Conservation (phyloP, 495 filamentous ascomycete species). For the Talaromyces nanjingensis region DNA sequence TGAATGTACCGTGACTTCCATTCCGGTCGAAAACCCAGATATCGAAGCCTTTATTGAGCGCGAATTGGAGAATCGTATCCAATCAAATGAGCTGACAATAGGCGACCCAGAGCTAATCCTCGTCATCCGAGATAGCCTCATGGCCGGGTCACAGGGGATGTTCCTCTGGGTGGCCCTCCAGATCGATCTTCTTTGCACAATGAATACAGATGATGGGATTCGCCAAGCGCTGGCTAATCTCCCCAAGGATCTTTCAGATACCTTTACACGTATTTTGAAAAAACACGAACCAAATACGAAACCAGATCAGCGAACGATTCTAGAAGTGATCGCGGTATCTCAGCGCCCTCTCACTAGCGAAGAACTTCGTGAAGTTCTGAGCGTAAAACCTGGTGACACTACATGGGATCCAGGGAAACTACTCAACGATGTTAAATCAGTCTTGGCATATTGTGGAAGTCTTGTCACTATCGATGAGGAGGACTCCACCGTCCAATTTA, state of each 20-base stretch:
- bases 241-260: conserved; percentile 32
- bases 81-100: conserved; percentile 24
- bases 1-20: conserved; percentile 1
- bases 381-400: conserved; percentile 27
- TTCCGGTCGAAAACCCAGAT: conserved; percentile 33
- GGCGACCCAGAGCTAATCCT: conserved; percentile 28
- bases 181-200: conserved; percentile 29
- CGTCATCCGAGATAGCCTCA: conserved; percentile 13
- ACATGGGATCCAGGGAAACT: conserved; percentile 25
- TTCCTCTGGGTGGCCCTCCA: conserved; percentile 43
- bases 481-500: conserved; percentile 26
- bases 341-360: conserved; percentile 28
- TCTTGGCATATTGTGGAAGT: conserved; percentile 31
- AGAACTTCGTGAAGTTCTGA: conserved; percentile 37
- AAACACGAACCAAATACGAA: conserved; percentile 17
- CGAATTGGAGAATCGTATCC: conserved; percentile 24
- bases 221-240: conserved; percentile 29
- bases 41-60: conserved; percentile 29
- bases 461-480: conserved; percentile 41
- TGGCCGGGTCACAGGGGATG: conserved; percentile 22
- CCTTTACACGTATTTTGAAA: conserved; percentile 31
- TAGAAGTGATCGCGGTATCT: conserved; percentile 25
- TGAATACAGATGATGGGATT: conserved; percentile 34
- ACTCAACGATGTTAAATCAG: conserved; percentile 27
- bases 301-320: conserved; percentile 18